These are phyloP conservation scores for Nicotiana knightiana DNA, from an alignment of 257 asterid species.

Conservation along the genomic window DNA sequence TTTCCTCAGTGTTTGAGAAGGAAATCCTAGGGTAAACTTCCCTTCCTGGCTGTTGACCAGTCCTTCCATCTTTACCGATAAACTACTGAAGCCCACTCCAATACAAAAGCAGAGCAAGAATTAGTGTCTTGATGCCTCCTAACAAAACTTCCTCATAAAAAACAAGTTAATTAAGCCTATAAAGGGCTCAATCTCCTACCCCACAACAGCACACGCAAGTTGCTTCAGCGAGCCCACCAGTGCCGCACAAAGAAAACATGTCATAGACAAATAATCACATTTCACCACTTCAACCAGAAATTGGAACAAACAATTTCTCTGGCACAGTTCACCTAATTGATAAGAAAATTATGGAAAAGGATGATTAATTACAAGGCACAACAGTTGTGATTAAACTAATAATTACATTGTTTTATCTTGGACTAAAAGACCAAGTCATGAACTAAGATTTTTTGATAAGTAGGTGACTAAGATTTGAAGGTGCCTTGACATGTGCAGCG, in stretches of 20 bases:
- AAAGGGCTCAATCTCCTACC: neutral
- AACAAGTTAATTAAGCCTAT: neutral
- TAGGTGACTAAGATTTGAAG: neutral
- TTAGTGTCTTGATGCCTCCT: neutral
- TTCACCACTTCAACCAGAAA: neutral
- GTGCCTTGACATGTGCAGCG: neutral
- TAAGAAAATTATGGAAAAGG: neutral
- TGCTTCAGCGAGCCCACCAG: neutral
- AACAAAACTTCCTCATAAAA: neutral
- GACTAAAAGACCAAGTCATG: neutral
- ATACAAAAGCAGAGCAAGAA: neutral
- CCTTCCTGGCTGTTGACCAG: neutral
- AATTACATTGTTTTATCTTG: neutral
- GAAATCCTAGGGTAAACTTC: no score
- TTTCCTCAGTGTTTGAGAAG: neutral
- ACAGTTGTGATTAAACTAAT: neutral
- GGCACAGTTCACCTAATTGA: neutral
- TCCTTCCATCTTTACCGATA: neutral
- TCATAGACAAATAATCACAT: neutral
- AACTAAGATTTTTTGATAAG: neutral
- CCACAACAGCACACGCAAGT: neutral
- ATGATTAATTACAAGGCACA: neutral
- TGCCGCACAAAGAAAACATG: neutral
- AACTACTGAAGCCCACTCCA: slow-evolving; percentile 8
- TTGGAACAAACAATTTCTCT: neutral